These are phyloP conservation scores for Sechiopsis laciniata DNA, from an alignment of 306 rosid species.

Conservation along the genomic window DNA sequence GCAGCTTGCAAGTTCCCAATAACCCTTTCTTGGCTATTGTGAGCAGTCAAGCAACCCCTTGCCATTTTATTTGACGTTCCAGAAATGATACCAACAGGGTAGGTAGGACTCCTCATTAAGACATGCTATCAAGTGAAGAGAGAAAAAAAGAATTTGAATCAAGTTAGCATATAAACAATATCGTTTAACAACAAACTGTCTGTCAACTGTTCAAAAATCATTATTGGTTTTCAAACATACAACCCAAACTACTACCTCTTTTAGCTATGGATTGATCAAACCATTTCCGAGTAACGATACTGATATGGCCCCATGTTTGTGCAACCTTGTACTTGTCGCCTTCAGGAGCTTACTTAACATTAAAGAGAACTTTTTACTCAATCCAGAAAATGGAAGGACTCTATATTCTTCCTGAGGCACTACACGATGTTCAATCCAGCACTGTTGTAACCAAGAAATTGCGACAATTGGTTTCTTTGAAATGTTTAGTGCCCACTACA, in stretches of 20 bases:
- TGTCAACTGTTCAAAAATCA: background rate
- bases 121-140: conserved; percentile 51
- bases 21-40: conserved; percentile 54
- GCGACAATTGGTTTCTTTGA: conserved; percentile 93
- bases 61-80: conserved; percentile 49
- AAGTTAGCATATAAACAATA: background rate
- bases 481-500: conserved; percentile 86
- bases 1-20: conserved; percentile 45
- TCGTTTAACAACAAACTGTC: background rate
- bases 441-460: conserved; percentile 71
- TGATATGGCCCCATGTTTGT: conserved; percentile 67
- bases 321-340: conserved; percentile 96
- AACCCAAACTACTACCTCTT: conserved; percentile 48
- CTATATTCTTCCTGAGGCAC: conserved; percentile 84
- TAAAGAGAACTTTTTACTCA: conserved; percentile 46
- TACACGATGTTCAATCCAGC: conserved; percentile 85
- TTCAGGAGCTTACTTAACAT: conserved; percentile 75
- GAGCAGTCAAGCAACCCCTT: conserved; percentile 39
- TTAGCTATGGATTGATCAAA: conserved; percentile 70
- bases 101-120: conserved; percentile 79
- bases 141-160: background rate
- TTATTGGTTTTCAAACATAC: conserved; percentile 11
- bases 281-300: conserved; percentile 78
- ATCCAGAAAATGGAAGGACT: conserved; percentile 85
- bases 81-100: conserved; percentile 59